Base-by-base conservation (phyloP, 257 asterid genomes). In the Nicotiana tomentosiformis region DNA sequence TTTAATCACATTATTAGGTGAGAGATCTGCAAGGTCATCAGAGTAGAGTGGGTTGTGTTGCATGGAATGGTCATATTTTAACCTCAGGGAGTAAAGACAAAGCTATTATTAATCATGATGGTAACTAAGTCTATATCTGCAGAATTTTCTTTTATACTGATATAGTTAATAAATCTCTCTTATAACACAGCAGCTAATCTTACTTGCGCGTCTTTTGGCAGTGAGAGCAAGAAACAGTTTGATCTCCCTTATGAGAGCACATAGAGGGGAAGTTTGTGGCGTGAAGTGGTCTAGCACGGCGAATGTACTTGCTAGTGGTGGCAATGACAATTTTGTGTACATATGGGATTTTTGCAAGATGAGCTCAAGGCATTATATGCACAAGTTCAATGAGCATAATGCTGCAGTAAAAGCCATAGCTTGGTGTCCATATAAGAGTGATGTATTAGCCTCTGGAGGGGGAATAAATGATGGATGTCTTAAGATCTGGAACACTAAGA, bases 381-480 rank as follows among this genome's bases (percentile, higher is more conserved):
- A 89, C 83, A 55, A 88, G 62, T 82, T 93, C 77, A 83, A 66
- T 78, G 89, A 81, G 15, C 98, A 93, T 85, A 16, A 65, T 16
- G 97, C 95, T 37, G 96, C 95, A 3, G 98, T 95, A 20, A 95
- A 93, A 82, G 98, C 98, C 81, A 90, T 95, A 15, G 96, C 96
- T 3, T 93, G 98, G 98, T 93, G 97, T 87, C 98, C 97, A 29
- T 84, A 91, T 82, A 84, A 88, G 84, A 70, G 77, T 12, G 86
- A 89, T 26, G 85, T 93, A 81, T 85, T 95, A 10, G 98, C 98
- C 82, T 91, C 98, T 16, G 98, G 98, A 64, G 98, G 98, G 46
- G 98, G 98, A 78, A 29, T 80, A 0, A 8, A 5, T 1, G 98
- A 95, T 66, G 91, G 95, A 53, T 82, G 83, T 37, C 66, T 95